A percentile compares a stretch with the other conserved stretches of the same genome.
phyloP scores from a whole-genome alignment of 352 stramenopile species.

The Phytophthora pseudosyringae region DNA sequence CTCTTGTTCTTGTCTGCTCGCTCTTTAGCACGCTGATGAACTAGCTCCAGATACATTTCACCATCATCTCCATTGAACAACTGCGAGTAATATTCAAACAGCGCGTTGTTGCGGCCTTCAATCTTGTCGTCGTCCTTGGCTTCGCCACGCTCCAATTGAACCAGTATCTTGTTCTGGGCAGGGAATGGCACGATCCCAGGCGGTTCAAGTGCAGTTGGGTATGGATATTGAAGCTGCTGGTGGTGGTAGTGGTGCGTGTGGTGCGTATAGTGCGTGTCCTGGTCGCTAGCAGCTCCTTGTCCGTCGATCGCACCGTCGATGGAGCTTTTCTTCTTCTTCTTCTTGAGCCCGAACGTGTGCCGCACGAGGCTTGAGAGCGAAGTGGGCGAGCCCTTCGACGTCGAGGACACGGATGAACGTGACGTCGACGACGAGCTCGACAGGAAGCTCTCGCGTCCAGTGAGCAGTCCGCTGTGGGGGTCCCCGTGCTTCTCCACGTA shows the following conservation, averaged over 20 bases:
- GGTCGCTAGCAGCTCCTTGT: conserved; percentile 17
- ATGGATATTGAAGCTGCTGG: conserved; percentile 13
- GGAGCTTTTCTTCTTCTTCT: conserved; percentile 18
- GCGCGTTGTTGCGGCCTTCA: conserved; percentile 38
- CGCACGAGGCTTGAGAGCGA: conserved; percentile 38
- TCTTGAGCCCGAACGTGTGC: conserved; percentile 39
- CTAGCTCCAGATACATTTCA: conserved; percentile 60
- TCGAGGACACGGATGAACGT: conserved; percentile 48
- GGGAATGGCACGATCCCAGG: conserved; percentile 53
- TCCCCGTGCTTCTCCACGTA: conserved; percentile 51
- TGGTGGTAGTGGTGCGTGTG: conserved; percentile 19
- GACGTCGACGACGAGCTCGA: conserved; percentile 57
- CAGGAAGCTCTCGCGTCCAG: conserved; percentile 46
- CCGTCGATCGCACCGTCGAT: background rate
- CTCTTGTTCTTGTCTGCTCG: conserved; percentile 37
- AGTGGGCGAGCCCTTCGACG: conserved; percentile 33
- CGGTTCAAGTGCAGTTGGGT: conserved; percentile 18
- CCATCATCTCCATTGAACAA: conserved; percentile 70
- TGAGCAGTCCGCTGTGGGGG: conserved; percentile 15
- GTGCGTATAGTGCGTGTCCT: conserved; percentile 12
- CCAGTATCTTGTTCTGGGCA: conserved; percentile 49
- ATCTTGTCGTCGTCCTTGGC: conserved; percentile 66
- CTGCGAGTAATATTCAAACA: conserved; percentile 75
- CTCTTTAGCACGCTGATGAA: conserved; percentile 38
- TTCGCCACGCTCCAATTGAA: conserved; percentile 54